These are phyloP conservation scores for Platanthera zijinensis DNA, from an alignment of 106 monocot genomes.

Conservation along the genomic window DNA sequence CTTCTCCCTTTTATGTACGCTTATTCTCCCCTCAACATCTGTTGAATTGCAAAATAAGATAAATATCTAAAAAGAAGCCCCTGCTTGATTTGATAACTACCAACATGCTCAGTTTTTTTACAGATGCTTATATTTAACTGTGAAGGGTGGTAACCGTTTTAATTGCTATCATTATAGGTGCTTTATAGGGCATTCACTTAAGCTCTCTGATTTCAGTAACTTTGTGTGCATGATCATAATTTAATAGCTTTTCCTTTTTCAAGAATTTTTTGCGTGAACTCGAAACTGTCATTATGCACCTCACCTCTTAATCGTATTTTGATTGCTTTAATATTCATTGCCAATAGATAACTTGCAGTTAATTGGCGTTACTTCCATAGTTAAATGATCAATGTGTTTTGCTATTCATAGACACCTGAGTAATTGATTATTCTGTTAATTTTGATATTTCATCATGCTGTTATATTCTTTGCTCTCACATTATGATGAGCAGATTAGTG, in stretches of 20 bases:
- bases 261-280: background rate
- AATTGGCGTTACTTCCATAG: background rate
- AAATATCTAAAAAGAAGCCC: too few relatives aligned
- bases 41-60: too few relatives aligned
- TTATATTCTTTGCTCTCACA: background rate
- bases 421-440: background rate
- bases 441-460: background rate
- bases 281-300: background rate
- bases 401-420: background rate
- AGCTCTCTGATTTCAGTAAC: background rate
- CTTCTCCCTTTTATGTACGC: too few relatives aligned
- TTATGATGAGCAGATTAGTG: background rate
- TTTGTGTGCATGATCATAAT: background rate
- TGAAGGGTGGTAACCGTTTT: too few relatives aligned
- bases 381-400: background rate
- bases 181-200: background rate
- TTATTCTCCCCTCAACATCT: too few relatives aligned
- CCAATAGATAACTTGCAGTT: background rate
- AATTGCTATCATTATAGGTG: too few relatives aligned
- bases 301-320: background rate
- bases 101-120: too few relatives aligned
- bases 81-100: too few relatives aligned
- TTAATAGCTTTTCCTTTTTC: background rate
- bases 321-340: background rate
- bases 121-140: too few relatives aligned